Percentiles rank a stretch among this genome's conserved stretches.
These are phyloP conservation scores for Pleomassaria siparia DNA, from an alignment of 2,329 filamentous ascomycete genomes.

Conservation along the genomic window DNA sequence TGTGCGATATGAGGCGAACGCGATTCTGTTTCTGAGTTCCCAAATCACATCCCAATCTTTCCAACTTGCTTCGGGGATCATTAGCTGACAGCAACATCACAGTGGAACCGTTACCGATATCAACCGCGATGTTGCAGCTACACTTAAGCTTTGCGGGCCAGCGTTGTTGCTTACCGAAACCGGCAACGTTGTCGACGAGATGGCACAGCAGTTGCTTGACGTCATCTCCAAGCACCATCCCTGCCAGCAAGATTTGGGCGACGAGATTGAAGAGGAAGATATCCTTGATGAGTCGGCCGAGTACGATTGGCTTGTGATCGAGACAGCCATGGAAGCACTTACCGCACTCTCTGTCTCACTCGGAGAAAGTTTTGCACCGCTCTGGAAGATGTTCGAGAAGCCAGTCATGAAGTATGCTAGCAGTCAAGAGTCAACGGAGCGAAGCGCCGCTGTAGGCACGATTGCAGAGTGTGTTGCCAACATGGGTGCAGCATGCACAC, in stretches of 20 bases:
- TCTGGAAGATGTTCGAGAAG: conserved; percentile 97
- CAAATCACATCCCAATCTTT: conserved; percentile 47
- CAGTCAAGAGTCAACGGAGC: conserved; percentile 82
- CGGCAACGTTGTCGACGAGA: conserved; percentile 65
- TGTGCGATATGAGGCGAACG: conserved; percentile 83
- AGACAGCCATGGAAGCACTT: conserved; percentile 89
- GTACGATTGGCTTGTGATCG: conserved; percentile 96
- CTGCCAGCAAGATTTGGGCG: conserved; percentile 88
- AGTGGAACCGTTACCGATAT: conserved; percentile 91
- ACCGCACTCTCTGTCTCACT: conserved; percentile 82
- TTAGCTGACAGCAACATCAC: conserved; percentile 19
- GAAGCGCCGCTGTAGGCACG: conserved; percentile 85
- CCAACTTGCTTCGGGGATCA: conserved; percentile 10
- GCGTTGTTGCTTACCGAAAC: conserved; percentile 75
- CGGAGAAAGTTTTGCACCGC: conserved; percentile 76
- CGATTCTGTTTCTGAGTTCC: conserved; percentile 62
- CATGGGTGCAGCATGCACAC: conserved; percentile 79
- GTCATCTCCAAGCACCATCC: conserved; percentile 89
- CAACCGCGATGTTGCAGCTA: conserved; percentile 88
- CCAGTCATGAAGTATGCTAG: conserved; percentile 84
- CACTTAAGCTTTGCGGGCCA: conserved; percentile 87
- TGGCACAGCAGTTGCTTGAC: conserved; percentile 72
- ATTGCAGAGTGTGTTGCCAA: conserved; percentile 88
- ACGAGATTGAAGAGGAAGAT: conserved; percentile 70
- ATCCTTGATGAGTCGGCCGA: conserved; percentile 76